A percentile compares a stretch with the other conserved stretches of the same genome.
Conservation (phyloP, 192 early-diverging fungal species). For the Coemansia pectinata region DNA sequence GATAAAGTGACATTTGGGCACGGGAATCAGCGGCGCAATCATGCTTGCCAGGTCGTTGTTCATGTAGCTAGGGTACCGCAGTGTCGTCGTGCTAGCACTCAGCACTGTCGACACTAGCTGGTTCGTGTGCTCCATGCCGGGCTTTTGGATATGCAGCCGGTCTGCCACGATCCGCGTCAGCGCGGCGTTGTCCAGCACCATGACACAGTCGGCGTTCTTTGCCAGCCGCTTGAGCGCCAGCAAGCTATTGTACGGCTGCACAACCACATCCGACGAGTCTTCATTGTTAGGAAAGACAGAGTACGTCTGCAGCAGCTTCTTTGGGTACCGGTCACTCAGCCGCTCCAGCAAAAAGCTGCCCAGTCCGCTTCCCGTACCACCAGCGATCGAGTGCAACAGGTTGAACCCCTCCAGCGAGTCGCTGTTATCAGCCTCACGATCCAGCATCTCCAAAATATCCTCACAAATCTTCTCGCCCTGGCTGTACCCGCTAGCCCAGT, state of each 20-base stretch:
- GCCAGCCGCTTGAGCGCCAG: conserved; percentile 89
- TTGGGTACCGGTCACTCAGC: conserved; percentile 93
- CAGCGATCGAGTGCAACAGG: conserved; percentile 95
- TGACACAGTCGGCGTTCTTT: conserved; percentile 91
- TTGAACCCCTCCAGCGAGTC: conserved; percentile 99
- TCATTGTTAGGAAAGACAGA: conserved; percentile 71
- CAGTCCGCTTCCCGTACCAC: conserved; percentile 96
- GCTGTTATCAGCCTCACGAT: conserved; percentile 93
- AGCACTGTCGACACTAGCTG: conserved; percentile 99
- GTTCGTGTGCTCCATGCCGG: conserved; percentile 94
- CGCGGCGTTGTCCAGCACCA: conserved; percentile 96
- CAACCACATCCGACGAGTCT: conserved; percentile 87
- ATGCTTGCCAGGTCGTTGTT: conserved; percentile 98
- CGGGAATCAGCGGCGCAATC: conserved; percentile 94
- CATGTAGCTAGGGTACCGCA: conserved; percentile 99
- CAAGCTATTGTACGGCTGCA: conserved; percentile 99
- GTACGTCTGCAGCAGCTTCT: conserved; percentile 91
- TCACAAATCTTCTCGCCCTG: conserved; percentile 99
- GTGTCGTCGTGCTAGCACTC: conserved; percentile 92
- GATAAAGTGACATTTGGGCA: conserved; percentile 96
- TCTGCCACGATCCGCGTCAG: conserved; percentile 91
- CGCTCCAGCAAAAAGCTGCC: conserved; percentile 79
- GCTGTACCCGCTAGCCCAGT: conserved; percentile 99
- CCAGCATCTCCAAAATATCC: conserved; percentile 90
- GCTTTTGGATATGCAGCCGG: conserved; percentile 88